Evolutionary conservation across 2,329 filamentous ascomycete genomes (phyloP).

Genomic region (Cryphonectria parasitica): DNA sequence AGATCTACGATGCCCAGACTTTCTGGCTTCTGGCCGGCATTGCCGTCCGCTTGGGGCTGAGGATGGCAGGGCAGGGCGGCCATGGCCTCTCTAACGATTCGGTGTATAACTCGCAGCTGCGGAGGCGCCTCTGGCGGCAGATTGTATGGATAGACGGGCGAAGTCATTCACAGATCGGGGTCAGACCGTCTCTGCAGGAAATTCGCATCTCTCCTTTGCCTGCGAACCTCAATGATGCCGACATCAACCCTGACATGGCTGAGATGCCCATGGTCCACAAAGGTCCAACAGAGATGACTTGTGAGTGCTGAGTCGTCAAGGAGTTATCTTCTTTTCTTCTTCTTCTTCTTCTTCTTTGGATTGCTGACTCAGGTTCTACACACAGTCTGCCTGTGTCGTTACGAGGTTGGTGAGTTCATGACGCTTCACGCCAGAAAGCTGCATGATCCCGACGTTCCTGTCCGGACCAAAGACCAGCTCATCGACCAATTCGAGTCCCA

Average conservation of each 20-base stretch:
- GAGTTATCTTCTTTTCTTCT: neutral
- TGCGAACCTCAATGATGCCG: conserved; percentile 35
- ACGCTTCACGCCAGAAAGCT: conserved; percentile 46
- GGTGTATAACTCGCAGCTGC: conserved; percentile 42
- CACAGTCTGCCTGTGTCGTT: conserved; percentile 44
- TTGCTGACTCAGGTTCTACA: conserved; percentile 3
- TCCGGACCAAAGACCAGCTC: conserved; percentile 34
- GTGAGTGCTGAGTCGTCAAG: conserved; percentile 8
- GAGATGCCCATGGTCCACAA: conserved; percentile 40
- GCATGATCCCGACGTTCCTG: conserved; percentile 39
- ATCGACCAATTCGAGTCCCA: conserved; percentile 35
- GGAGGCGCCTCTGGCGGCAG: conserved; percentile 37
- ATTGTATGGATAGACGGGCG: conserved; percentile 30
- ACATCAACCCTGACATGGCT: conserved; percentile 36
- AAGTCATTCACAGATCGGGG: conserved; percentile 27
- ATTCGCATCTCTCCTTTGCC: conserved; percentile 25
- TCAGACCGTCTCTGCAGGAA: conserved; percentile 38
- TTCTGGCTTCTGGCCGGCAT: conserved; percentile 29
- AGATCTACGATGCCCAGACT: conserved; percentile 27
- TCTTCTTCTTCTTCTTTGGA: neutral
- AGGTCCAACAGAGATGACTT: conserved; percentile 45
- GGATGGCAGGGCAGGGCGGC: conserved; percentile 19
- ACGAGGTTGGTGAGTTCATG: conserved; percentile 46
- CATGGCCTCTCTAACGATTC: conserved; percentile 13
- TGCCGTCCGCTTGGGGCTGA: conserved; percentile 25